Base-by-base conservation (phyloP, 805 yeast species). In the Schwanniomyces yamadae region DNA sequence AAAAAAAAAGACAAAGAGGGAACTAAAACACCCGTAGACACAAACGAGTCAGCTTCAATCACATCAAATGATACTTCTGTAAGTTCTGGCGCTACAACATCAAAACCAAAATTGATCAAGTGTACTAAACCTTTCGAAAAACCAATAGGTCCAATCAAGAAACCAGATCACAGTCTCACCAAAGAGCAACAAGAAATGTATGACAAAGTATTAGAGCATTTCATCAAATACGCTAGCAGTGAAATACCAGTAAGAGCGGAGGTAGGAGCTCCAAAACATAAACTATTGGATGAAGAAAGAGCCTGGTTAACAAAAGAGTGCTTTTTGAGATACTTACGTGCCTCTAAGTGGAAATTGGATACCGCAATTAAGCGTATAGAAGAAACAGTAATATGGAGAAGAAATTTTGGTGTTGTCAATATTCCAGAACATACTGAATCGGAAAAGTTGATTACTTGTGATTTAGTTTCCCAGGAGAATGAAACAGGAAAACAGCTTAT, bases 251-350 rank as follows among this genome's bases (percentile, higher is more conserved):
- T 59, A 4, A 54, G 44, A 34, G 69, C 61, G 32, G 39, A 37
- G 19, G 23, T 40, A 1, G 44, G 45, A 15, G 56, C 63, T 8
- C 39, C 54, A 3, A 48, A 34, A 17, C 56, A 57, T 34, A 57
- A 63, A 2, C 30, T 66, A 15, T 39, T 40, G 7, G 59, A 49
- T 11, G 61, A 50, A 27, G 74, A 69, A 39, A 49, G 47, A 34
- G 69, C 72, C 5, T 69, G 73, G 73, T 52, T 76, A 35, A 69
- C 79, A 4, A 65, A 71, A 46, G 82, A 76, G 48, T 75, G 82
- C 46, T 61, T 76, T 22, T 48, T 73, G 33, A 54, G 81, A 38
- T 76, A 73, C 42, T 57, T 76, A 30, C 56, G 77, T 27, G 80
- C 80, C 6, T 60, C 73, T 27, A 75, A 74, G 42, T 75, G 80